phyloP scores from a whole-genome alignment of 2,329 filamentous ascomycete species.

The Rhinocladiella similis region DNA sequence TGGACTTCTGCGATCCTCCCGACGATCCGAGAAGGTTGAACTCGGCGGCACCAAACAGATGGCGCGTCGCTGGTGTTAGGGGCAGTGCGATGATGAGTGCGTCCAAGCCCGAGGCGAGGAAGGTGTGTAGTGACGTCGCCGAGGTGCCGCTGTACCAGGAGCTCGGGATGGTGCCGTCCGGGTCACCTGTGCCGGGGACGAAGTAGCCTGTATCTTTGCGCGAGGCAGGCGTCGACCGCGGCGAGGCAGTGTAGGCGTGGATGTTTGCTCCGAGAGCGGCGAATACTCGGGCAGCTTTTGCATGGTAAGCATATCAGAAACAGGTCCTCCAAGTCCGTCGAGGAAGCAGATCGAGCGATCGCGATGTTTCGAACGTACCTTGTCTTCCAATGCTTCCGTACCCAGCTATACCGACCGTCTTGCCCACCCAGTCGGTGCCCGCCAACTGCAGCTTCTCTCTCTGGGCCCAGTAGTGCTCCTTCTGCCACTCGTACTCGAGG shows the following conservation, averaged over 20 bases:
- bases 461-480: constrained; percentile 54
- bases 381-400: constrained; percentile 65
- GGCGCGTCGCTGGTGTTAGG: constrained; percentile 56
- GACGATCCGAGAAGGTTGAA: constrained; percentile 49
- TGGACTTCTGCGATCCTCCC: neutral
- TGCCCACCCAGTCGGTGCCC: constrained; percentile 54
- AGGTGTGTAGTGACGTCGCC: constrained; percentile 53
- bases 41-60: constrained; percentile 56
- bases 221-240: constrained; percentile 66
- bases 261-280: constrained; percentile 69
- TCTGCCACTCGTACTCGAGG: constrained; percentile 58
- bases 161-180: constrained; percentile 54
- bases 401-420: constrained; percentile 60
- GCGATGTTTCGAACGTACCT: too few species aligned
- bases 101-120: constrained; percentile 58
- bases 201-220: constrained; percentile 65
- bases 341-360: too few species aligned
- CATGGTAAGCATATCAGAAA: too few species aligned
- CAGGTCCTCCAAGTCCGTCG: too few species aligned
- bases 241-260: constrained; percentile 71
- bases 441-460: constrained; percentile 33
- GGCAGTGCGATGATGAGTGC: constrained; percentile 59
- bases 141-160: constrained; percentile 59
- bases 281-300: constrained; percentile 55
- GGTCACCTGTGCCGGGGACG: constrained; percentile 65